Conservation (phyloP, 2,329 filamentous ascomycete species). For the Pestalotiopsis sp. region DNA sequence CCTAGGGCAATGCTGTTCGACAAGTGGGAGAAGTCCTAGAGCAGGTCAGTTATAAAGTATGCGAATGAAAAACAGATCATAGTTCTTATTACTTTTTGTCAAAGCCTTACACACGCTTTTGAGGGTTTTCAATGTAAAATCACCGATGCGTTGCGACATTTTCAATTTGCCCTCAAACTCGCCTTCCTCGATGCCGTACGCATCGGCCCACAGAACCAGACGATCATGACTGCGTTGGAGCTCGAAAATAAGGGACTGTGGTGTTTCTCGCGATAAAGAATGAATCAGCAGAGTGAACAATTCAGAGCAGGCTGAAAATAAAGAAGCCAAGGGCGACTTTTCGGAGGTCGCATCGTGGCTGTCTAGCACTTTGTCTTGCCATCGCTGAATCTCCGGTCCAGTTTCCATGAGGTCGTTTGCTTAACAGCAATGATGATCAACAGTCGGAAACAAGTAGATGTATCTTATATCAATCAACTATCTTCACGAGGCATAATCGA, state of each 20-base stretch:
- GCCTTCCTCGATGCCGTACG: slow-evolving; percentile 12
- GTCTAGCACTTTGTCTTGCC: background rate
- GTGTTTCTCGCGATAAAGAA: background rate
- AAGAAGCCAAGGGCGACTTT: background rate
- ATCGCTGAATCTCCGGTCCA: background rate
- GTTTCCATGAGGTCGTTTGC: background rate
- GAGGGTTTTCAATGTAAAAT: slow-evolving; percentile 12
- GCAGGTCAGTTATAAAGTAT: background rate
- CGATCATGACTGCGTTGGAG: slow-evolving; percentile 13
- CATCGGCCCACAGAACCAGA: slow-evolving; percentile 16
- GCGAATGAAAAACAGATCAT: background rate
- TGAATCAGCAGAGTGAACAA: background rate
- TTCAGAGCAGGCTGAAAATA: background rate
- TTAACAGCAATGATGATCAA: background rate
- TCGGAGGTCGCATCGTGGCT: slow-evolving; percentile 7
- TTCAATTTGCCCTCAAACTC: slow-evolving; percentile 11
- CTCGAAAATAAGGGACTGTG: background rate
- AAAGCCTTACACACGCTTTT: slow-evolving; percentile 11
- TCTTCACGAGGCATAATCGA: background rate
- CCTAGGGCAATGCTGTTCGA: background rate
- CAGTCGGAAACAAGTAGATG: background rate
- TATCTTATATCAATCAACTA: background rate
- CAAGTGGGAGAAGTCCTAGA: background rate
- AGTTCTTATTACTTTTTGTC: background rate
- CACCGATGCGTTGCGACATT: slow-evolving; percentile 12